A percentile compares a stretch with the other conserved stretches of the same genome.
Conservation (phyloP, 495 filamentous ascomycete species). For the Halenospora varia region DNA sequence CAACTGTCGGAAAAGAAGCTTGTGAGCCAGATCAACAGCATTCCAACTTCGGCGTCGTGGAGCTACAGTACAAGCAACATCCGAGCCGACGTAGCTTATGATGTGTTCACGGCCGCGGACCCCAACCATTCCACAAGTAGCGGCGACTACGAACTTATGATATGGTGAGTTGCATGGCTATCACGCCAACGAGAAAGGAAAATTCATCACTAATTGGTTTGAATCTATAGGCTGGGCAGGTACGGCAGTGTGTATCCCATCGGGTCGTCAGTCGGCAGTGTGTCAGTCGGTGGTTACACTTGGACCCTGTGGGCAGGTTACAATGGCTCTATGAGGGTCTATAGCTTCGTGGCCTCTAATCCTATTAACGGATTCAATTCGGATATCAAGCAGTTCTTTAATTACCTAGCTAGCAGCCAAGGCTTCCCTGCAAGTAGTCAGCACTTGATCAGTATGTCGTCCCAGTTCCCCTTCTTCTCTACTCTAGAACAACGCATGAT, state of each 20-base stretch:
- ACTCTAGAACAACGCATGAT: background rate
- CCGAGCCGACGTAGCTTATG: constrained; percentile 42
- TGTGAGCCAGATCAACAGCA: constrained; percentile 18
- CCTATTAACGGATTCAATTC: constrained; percentile 30
- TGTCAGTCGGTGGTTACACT: background rate
- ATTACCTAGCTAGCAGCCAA: constrained; percentile 33
- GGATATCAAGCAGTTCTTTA: constrained; percentile 42
- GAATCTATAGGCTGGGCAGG: constrained; percentile 29
- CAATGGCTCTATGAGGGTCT: constrained; percentile 38
- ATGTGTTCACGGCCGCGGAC: constrained; percentile 43
- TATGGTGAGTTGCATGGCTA: constrained; percentile 34
- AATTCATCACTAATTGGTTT: too few species aligned
- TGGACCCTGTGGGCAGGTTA: constrained; percentile 38
- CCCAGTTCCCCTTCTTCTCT: too few species aligned
- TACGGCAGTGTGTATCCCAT: constrained; percentile 38
- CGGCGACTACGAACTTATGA: constrained; percentile 48
- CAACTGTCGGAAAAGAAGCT: constrained; percentile 29
- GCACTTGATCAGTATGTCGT: constrained; percentile 41
- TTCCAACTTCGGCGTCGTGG: constrained; percentile 34
- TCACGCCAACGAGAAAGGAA: too few species aligned
- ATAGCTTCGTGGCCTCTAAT: constrained; percentile 39
- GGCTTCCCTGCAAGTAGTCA: constrained; percentile 35
- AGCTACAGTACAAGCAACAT: constrained; percentile 34
- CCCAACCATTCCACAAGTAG: constrained; percentile 38
- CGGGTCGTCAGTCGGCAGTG: constrained; percentile 25